Evolutionary conservation across 176 grass and related monocot species (phyloP).

Genomic region (Musa acuminata): DNA sequence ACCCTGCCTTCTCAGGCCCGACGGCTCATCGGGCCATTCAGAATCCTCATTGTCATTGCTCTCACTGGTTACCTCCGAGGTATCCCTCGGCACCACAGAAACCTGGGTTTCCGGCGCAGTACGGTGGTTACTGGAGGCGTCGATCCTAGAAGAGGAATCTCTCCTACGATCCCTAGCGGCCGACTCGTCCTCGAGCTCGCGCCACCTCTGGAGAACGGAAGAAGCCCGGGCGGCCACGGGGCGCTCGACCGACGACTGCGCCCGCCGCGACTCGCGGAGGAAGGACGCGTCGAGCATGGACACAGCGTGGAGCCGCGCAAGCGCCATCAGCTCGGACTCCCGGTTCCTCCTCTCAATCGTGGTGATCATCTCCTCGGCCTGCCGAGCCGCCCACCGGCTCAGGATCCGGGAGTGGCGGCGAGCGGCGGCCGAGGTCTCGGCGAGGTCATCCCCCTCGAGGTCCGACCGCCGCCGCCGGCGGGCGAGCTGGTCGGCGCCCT

Average conservation of each 20-base stretch:
- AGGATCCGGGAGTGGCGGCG: constrained; percentile 46
- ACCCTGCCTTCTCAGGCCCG: background rate
- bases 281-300: constrained; percentile 86
- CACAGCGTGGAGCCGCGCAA: constrained; percentile 80
- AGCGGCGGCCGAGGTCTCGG: constrained; percentile 38
- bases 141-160: background rate
- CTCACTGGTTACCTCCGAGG: background rate
- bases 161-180: constrained; percentile 24
- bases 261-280: constrained; percentile 20
- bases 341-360: constrained; percentile 70
- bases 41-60: constrained; percentile 16
- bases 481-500: constrained; percentile 1
- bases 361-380: constrained; percentile 68
- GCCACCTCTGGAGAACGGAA: constrained; percentile 26
- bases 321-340: constrained; percentile 77
- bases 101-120: constrained; percentile 7
- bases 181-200: constrained; percentile 23
- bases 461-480: constrained; percentile 13
- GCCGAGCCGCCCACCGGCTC: constrained; percentile 51
- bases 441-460: constrained; percentile 27
- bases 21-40: background rate
- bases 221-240: constrained; percentile 33
- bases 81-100: background rate
- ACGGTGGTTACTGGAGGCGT: background rate
- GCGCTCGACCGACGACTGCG: constrained; percentile 38